phyloP scores from a whole-genome alignment of 768 basidiomycete genomes.

The Filobasidium floriforme region DNA sequence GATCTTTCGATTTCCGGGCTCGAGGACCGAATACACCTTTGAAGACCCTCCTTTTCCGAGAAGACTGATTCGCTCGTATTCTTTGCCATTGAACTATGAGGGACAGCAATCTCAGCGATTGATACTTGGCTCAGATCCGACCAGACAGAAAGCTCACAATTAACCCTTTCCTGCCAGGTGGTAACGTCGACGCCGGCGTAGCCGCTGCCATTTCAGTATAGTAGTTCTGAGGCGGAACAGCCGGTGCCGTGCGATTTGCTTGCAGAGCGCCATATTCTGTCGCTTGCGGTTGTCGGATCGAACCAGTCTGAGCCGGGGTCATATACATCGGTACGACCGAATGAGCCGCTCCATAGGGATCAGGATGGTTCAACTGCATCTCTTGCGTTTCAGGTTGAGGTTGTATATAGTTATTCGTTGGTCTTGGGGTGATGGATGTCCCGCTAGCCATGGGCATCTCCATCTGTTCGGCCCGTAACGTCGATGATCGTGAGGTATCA shows the following conservation, averaged over 20 bases:
- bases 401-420: neutral
- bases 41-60: slow-evolving; percentile 92
- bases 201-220: slow-evolving; percentile 1
- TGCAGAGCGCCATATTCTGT: neutral
- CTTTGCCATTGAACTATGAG: slow-evolving; percentile 65
- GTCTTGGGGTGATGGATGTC: neutral
- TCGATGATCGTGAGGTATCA: neutral
- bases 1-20: slow-evolving; percentile 59
- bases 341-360: neutral
- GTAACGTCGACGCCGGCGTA: slow-evolving; percentile 2
- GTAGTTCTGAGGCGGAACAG: neutral
- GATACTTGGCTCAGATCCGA: neutral
- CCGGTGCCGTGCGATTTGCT: neutral
- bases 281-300: neutral
- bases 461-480: neutral
- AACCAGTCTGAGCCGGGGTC: neutral
- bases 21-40: slow-evolving; percentile 87
- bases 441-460: neutral
- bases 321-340: neutral
- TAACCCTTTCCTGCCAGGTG: slow-evolving; percentile 31
- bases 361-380: neutral
- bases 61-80: slow-evolving; percentile 75
- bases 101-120: neutral
- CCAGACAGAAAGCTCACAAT: slow-evolving; percentile 26
- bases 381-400: neutral